phyloP scores from a whole-genome alignment of 2,329 filamentous ascomycete species.

The Aspergillus phoenicis region DNA sequence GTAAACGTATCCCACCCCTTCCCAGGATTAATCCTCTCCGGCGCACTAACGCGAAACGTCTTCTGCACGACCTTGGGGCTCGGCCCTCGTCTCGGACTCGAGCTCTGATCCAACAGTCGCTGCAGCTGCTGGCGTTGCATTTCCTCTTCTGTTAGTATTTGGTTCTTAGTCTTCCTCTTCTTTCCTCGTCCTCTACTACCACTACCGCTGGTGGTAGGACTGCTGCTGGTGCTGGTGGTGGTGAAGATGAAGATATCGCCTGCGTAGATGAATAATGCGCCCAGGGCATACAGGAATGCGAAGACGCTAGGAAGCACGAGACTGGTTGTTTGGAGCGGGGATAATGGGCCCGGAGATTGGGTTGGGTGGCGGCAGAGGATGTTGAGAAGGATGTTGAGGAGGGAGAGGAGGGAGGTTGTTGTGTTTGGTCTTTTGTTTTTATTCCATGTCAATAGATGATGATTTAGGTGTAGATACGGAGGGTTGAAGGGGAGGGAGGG shows the following conservation, averaged over 20 bases:
- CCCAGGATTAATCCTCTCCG: slow-evolving; percentile 23
- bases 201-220: not conserved
- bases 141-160: slow-evolving; percentile 39
- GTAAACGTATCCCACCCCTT: slow-evolving; percentile 28
- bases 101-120: slow-evolving; percentile 35
- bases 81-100: slow-evolving; percentile 18
- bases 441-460: not conserved
- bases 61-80: slow-evolving; percentile 25
- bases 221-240: slow-evolving; percentile 9
- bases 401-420: slow-evolving; percentile 32
- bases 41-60: slow-evolving; percentile 33
- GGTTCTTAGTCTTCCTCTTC: slow-evolving; percentile 11
- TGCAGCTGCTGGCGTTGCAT: slow-evolving; percentile 44
- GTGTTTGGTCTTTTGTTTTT: slow-evolving; percentile 26
- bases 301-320: slow-evolving; percentile 33
- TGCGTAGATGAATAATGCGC: slow-evolving; percentile 30
- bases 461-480: not conserved
- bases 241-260: slow-evolving; percentile 11
- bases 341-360: slow-evolving; percentile 25
- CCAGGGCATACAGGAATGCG: slow-evolving; percentile 31
- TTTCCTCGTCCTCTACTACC: not conserved
- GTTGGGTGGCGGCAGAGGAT: slow-evolving; percentile 31
- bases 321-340: slow-evolving; percentile 26
- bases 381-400: slow-evolving; percentile 39
- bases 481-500: not conserved